Evolutionary conservation across 306 rosid species (phyloP).

Genomic region (Cucurbita moschata): DNA sequence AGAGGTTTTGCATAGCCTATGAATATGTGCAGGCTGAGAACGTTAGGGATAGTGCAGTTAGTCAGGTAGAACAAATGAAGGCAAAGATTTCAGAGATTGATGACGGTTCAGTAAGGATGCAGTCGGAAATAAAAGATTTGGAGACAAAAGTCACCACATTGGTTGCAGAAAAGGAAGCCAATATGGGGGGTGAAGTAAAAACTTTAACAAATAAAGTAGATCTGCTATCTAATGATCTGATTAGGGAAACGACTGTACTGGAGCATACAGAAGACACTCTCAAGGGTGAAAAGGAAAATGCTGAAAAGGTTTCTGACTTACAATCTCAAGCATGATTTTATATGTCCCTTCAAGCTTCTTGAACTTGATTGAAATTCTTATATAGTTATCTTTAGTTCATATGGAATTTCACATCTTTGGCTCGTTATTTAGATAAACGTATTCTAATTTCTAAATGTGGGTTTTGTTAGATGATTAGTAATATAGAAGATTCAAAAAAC

Average conservation of each 20-base stretch:
- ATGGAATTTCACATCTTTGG: neutral
- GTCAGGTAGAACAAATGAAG: conserved; percentile 66
- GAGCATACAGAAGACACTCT: conserved; percentile 66
- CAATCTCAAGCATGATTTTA: neutral
- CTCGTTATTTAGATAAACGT: neutral
- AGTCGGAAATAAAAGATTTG: conserved; percentile 55
- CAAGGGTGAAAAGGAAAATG: conserved; percentile 62
- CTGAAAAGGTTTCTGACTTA: conserved; percentile 36
- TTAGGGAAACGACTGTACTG: conserved; percentile 60
- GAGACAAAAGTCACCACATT: conserved; percentile 47
- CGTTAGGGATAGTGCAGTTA: conserved; percentile 53
- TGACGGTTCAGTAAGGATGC: conserved; percentile 22
- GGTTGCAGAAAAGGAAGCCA: conserved; percentile 75
- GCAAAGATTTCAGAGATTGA: conserved; percentile 53
- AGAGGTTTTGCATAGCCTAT: conserved; percentile 72
- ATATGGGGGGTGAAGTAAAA: conserved; percentile 89
- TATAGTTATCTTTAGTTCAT: conserved; percentile 3
- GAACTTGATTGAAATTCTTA: neutral
- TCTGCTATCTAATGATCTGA: conserved; percentile 54
- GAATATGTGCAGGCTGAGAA: conserved; percentile 73
- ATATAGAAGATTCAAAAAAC: conserved; percentile 65
- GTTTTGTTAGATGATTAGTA: conserved; percentile 41
- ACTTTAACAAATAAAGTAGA: conserved; percentile 61
- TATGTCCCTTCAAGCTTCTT: neutral
- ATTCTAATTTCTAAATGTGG: conserved; percentile 15